Evolutionary conservation across 2,329 filamentous ascomycete genomes (phyloP).

Genomic region (Pseudofabraea citricarpa): DNA sequence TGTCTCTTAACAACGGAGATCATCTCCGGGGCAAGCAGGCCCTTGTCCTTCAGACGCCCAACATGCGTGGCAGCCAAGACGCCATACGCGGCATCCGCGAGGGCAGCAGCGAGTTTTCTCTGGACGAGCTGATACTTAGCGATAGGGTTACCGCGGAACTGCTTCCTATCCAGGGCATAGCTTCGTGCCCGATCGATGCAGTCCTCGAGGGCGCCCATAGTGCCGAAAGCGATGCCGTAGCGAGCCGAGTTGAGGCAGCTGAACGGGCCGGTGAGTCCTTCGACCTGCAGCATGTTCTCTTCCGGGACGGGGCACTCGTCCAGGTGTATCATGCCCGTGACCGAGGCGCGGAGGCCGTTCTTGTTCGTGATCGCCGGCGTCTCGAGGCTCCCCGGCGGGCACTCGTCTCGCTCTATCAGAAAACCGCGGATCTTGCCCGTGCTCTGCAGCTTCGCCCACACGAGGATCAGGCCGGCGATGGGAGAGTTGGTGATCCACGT

Average conservation of each 20-base stretch:
- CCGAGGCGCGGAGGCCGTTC: conserved; percentile 85
- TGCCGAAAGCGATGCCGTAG: conserved; percentile 89
- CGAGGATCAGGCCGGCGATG: conserved; percentile 76
- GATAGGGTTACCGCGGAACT: conserved; percentile 93
- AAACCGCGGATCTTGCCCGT: conserved; percentile 95
- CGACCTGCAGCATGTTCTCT: conserved; percentile 90
- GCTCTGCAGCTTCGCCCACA: conserved; percentile 90
- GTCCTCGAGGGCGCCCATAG: conserved; percentile 91
- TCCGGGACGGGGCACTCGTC: conserved; percentile 84
- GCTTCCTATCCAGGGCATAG: conserved; percentile 88
- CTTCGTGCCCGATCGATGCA: conserved; percentile 74
- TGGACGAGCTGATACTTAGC: conserved; percentile 96
- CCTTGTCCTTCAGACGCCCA: conserved; percentile 86
- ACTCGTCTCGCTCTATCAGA: conserved; percentile 77
- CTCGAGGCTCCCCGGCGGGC: conserved; percentile 82
- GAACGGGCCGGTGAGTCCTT: conserved; percentile 85
- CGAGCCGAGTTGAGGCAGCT: conserved; percentile 90
- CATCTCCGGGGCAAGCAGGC: conserved; percentile 88
- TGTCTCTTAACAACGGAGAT: conserved; percentile 95
- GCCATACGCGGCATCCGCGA: conserved; percentile 86
- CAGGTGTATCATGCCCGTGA: conserved; percentile 97
- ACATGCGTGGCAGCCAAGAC: conserved; percentile 89
- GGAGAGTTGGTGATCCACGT: conserved; percentile 97
- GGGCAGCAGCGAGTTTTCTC: conserved; percentile 93
- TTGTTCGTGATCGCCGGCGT: conserved; percentile 94